phyloP scores from a whole-genome alignment of 1,284 basidiomycete species.

The Puccinia coronata region DNA sequence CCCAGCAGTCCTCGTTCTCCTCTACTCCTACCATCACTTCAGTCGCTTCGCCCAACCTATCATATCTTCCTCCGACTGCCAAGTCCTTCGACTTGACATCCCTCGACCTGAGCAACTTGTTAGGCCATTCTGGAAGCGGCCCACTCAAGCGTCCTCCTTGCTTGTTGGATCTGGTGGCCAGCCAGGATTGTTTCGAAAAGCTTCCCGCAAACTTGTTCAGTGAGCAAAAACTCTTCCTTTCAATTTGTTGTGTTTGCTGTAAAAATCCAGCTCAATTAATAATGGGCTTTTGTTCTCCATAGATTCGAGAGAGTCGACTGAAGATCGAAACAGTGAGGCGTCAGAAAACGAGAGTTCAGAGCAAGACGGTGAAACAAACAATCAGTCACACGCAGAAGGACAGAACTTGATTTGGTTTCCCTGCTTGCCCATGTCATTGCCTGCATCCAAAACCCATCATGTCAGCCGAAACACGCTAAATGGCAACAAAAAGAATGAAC shows the following conservation, averaged over 20 bases:
- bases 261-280: not conserved
- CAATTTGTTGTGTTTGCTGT: not conserved
- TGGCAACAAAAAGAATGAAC: not conserved
- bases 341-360: not conserved
- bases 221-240: not conserved
- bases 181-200: slow-evolving; percentile 38
- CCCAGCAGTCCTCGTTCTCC: not conserved
- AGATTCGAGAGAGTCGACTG: not conserved
- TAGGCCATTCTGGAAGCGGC: not conserved
- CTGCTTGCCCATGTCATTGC: not conserved
- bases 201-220: slow-evolving; percentile 23
- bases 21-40: not conserved
- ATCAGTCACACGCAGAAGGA: not conserved
- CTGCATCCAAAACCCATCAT: slow-evolving; percentile 5
- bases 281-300: not conserved
- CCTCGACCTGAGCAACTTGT: not conserved
- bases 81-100: slow-evolving; percentile 12
- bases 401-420: slow-evolving; percentile 27
- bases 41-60: slow-evolving; percentile 1
- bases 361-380: not conserved
- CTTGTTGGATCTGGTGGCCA: slow-evolving; percentile 17
- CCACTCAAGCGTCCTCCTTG: slow-evolving; percentile 15
- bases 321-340: not conserved
- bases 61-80: not conserved
- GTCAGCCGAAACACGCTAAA: not conserved